phyloP scores from a whole-genome alignment of 2,329 filamentous ascomycete genomes.

The Aspergillus alliaceus region DNA sequence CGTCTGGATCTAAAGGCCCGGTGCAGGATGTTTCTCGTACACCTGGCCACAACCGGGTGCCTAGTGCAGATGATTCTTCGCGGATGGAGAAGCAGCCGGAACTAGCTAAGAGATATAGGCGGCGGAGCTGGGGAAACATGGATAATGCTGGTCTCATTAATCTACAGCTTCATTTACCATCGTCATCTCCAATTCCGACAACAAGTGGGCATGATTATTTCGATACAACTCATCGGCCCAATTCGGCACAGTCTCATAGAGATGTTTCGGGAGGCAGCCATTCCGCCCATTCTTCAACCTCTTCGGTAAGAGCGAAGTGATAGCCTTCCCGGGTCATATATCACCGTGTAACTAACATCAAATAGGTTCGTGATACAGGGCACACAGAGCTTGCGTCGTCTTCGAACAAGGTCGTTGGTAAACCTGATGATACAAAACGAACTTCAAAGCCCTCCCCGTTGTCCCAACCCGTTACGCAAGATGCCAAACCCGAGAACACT shows the following conservation, averaged over 20 bases:
- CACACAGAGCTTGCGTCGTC: slow-evolving; percentile 21
- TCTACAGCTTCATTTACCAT: slow-evolving; percentile 33
- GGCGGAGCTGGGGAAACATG: slow-evolving; percentile 77
- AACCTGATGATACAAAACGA: slow-evolving; percentile 68
- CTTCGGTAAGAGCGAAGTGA: slow-evolving; percentile 59
- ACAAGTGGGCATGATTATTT: slow-evolving; percentile 38
- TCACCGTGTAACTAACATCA: background rate
- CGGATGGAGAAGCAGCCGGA: slow-evolving; percentile 58
- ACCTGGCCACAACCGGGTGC: slow-evolving; percentile 57
- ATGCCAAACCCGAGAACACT: slow-evolving; percentile 28
- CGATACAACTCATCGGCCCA: slow-evolving; percentile 31
- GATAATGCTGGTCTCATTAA: slow-evolving; percentile 44
- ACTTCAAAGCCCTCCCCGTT: slow-evolving; percentile 69
- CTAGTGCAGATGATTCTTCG: slow-evolving; percentile 69
- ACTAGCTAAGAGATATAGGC: slow-evolving; percentile 72
- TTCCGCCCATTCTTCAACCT: slow-evolving; percentile 54
- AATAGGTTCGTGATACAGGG: slow-evolving; percentile 24
- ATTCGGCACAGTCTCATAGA: slow-evolving; percentile 46
- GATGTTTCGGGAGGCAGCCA: slow-evolving; percentile 66
- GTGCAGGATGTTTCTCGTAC: slow-evolving; percentile 36
- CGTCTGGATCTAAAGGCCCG: slow-evolving; percentile 28
- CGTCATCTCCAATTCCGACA: slow-evolving; percentile 30
- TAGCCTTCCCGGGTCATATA: background rate
- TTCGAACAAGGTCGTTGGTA: slow-evolving; percentile 40
- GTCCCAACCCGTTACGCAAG: slow-evolving; percentile 64